Conservation (phyloP, 768 basidiomycete species). For the Saitozyma sp. region DNA sequence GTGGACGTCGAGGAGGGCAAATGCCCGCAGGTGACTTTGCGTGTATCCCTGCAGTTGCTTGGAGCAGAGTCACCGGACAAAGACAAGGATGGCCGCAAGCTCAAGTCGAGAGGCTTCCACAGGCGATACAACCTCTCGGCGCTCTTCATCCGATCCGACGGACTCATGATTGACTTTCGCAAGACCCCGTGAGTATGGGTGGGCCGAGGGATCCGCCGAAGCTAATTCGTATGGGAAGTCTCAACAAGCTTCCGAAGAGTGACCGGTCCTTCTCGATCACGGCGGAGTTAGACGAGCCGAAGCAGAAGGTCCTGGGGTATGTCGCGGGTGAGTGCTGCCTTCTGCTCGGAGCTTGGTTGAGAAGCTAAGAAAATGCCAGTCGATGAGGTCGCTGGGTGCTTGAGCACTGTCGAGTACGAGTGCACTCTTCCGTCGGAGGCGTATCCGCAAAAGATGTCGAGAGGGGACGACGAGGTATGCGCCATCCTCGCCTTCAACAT, state of each 20-base stretch:
- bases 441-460: neutral
- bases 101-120: constrained; percentile 20
- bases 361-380: constrained; percentile 41
- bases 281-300: constrained; percentile 69
- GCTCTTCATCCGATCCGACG: constrained; percentile 63
- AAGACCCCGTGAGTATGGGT: constrained; percentile 63
- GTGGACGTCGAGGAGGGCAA: too few relatives aligned
- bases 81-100: constrained; percentile 64
- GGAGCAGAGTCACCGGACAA: constrained; percentile 37
- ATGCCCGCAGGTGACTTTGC: too few relatives aligned
- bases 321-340: constrained; percentile 14
- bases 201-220: neutral
- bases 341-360: neutral
- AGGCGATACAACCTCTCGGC: constrained; percentile 51
- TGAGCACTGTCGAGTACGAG: constrained; percentile 60
- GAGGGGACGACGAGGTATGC: neutral
- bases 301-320: constrained; percentile 57
- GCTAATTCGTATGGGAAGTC: constrained; percentile 56
- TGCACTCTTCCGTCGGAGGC: constrained; percentile 51
- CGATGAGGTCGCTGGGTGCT: constrained; percentile 74
- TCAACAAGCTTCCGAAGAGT: constrained; percentile 62
- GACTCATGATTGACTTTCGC: constrained; percentile 74
- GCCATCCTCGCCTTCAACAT: neutral
- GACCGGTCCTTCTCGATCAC: constrained; percentile 63
- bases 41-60: too few relatives aligned